These are phyloP conservation scores for Triangularia setosa DNA, from an alignment of 2,329 filamentous ascomycete genomes.

Conservation along the genomic window DNA sequence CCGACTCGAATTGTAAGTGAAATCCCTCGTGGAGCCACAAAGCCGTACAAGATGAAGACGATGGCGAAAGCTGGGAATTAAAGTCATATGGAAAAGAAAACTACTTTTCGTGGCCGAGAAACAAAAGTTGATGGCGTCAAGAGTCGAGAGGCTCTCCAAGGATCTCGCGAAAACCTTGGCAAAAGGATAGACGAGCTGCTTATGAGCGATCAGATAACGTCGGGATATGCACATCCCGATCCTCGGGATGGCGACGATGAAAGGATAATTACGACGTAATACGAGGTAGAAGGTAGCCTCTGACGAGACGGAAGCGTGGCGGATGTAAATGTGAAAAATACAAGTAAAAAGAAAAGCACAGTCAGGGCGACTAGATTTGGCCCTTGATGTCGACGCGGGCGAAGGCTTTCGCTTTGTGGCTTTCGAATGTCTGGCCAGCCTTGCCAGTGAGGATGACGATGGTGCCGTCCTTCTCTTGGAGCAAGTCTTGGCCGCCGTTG, in stretches of 20 bases:
- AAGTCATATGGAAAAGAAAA: conserved; percentile 5
- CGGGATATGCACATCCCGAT: not conserved
- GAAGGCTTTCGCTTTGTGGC: conserved; percentile 69
- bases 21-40: not conserved
- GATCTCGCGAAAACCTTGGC: not conserved
- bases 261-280: not conserved
- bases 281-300: not conserved
- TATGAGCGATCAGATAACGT: not conserved
- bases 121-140: not conserved
- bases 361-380: conserved; percentile 65
- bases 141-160: not conserved
- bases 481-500: conserved; percentile 67
- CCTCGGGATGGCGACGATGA: not conserved
- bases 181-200: not conserved
- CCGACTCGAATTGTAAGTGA: not conserved
- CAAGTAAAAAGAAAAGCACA: conserved; percentile 8
- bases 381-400: conserved; percentile 93
- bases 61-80: conserved; percentile 3
- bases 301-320: not conserved
- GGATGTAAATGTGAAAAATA: conserved; percentile 5
- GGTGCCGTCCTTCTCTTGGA: conserved; percentile 72
- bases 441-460: conserved; percentile 73
- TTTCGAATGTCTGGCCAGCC: conserved; percentile 69
- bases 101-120: conserved; percentile 3
- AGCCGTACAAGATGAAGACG: not conserved